Conservation (phyloP, 805 yeast genomes). For the Sungouiella blattae region DNA sequence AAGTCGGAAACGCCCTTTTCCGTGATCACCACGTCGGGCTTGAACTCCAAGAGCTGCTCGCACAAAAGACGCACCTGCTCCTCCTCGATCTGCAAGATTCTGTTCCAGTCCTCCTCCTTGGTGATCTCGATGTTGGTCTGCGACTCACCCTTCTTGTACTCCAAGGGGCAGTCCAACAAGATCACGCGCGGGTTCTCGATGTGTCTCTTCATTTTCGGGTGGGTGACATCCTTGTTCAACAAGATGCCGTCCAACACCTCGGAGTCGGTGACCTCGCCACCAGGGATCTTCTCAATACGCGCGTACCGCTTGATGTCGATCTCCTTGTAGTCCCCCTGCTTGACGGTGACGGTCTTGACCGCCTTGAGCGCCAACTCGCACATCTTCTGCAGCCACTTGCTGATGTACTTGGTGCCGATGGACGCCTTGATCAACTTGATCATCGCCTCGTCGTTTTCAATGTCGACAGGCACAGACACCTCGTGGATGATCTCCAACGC, state of each 20-base stretch:
- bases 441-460: constrained; percentile 82
- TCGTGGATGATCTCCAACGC: constrained; percentile 84
- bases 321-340: constrained; percentile 63
- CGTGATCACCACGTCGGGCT: constrained; percentile 92
- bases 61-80: constrained; percentile 90
- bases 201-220: constrained; percentile 92
- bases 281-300: constrained; percentile 93
- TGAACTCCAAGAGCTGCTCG: constrained; percentile 75
- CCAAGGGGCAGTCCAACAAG: constrained; percentile 92
- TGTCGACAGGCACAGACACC: constrained; percentile 81
- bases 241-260: constrained; percentile 86
- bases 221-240: constrained; percentile 96
- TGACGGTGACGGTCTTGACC: constrained; percentile 73
- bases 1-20: constrained; percentile 98
- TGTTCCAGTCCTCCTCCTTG: constrained; percentile 93
- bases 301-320: constrained; percentile 92
- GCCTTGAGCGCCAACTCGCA: constrained; percentile 84
- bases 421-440: constrained; percentile 80
- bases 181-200: constrained; percentile 88
- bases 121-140: constrained; percentile 97
- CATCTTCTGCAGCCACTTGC: constrained; percentile 89
- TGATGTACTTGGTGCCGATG: constrained; percentile 92
- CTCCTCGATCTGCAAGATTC: constrained; percentile 94
- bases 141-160: constrained; percentile 98
- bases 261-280: constrained; percentile 93